Evolutionary conservation across 1,284 basidiomycete genomes (phyloP), one percentile per base, ranked within the genome.

Genomic region (Cryptococcus deneoformans): DNA sequence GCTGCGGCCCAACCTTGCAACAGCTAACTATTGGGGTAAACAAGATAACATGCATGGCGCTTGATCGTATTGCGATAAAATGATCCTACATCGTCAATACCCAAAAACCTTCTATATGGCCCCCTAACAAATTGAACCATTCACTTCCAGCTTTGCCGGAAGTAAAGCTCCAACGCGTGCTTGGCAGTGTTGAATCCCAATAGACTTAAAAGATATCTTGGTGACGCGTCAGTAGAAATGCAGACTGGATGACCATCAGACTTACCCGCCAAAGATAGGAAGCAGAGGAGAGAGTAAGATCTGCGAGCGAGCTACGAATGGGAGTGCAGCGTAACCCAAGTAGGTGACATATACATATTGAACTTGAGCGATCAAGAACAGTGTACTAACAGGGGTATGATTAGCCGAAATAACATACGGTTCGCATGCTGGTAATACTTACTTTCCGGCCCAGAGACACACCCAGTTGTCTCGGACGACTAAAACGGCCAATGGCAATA

Each of bases 321-420:
- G 92, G n/a, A 96, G 80, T 11, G 92, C 92, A 86, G 68, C 62
- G 60, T 94, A 82, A 7, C 93, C 92, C 39, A 95, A 83, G 76
- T 95, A 95, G 24, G 91, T 82, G 45, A 92, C 89, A 73, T 95
- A 95, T 38, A 87, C 84, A 72, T 95, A 96, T 75, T 95, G 92
- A 3, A 82, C 83, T 63, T 79, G 89, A 84, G 88, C 91, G 47
- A 86, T 86, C 38, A 92, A 83, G 77, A 92, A 93, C n/a, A 93
- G 79, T 1, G 90, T 91, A 64, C 72, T 76, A 20, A 20, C 20
- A 20, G 51, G 2, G 10, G 10, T 12, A 35, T 35, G 7, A 47
- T 16, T 47, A 47, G 12, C 9, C 5, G 29, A 29, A 3, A 47
- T 24, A 14, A 16, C 14, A 40, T 24, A 51, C 35, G 51, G 50